These are phyloP conservation scores for Nothophoma quercina DNA, from an alignment of 2,329 filamentous ascomycete species.

Conservation along the genomic window DNA sequence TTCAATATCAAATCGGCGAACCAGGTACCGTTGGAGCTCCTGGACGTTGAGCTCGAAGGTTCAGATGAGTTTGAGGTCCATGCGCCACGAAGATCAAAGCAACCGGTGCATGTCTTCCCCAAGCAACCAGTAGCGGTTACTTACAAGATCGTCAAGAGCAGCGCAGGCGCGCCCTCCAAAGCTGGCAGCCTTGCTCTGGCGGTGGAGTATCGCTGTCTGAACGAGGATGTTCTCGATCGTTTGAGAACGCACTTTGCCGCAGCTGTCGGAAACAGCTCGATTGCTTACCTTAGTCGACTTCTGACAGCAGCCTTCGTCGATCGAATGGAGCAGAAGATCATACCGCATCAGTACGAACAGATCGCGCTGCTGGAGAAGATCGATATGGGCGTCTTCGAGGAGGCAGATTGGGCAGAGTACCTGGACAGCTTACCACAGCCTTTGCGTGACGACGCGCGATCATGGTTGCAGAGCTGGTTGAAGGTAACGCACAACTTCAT, in stretches of 20 bases:
- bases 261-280: conserved; percentile 57
- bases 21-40: conserved; percentile 75
- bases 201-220: conserved; percentile 77
- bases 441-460: conserved; percentile 53
- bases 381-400: conserved; percentile 59
- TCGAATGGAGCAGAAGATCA: conserved; percentile 55
- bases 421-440: conserved; percentile 59
- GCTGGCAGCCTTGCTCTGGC: conserved; percentile 66
- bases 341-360: conserved; percentile 60
- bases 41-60: conserved; percentile 72
- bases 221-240: conserved; percentile 70
- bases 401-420: conserved; percentile 62
- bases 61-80: conserved; percentile 74
- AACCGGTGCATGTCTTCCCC: conserved; percentile 71
- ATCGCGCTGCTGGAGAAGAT: conserved; percentile 63
- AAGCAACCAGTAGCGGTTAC: conserved; percentile 82
- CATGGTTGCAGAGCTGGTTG: conserved; percentile 67
- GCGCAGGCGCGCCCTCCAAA: conserved; percentile 40
- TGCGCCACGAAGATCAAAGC: conserved; percentile 57
- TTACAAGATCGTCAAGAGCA: conserved; percentile 75
- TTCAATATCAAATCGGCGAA: conserved; percentile 90
- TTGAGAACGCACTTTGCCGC: conserved; percentile 56
- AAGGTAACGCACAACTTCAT: conserved; percentile 49
- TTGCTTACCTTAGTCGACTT: conserved; percentile 58
- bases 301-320: conserved; percentile 60